Conservation (phyloP, 495 filamentous ascomycete species). For the Aspergillus wentii region DNA sequence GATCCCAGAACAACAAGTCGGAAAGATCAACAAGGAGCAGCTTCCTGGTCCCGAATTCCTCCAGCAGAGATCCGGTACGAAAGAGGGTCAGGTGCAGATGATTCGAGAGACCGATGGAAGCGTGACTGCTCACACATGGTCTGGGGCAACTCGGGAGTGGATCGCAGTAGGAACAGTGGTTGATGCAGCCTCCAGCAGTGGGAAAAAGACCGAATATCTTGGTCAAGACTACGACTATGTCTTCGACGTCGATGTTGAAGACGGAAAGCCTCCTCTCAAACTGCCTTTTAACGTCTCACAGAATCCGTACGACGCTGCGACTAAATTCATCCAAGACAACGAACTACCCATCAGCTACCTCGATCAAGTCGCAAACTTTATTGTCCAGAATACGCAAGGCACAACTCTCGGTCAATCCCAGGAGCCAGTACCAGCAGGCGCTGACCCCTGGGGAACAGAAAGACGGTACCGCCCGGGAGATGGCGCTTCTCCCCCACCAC, state of each 20-base stretch:
- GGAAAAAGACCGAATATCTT: constrained; percentile 64
- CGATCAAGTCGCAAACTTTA: constrained; percentile 93
- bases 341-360: constrained; percentile 86
- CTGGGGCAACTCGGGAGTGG: constrained; percentile 63
- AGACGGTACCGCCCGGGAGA: constrained; percentile 74
- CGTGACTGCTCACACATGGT: constrained; percentile 81
- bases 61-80: constrained; percentile 70
- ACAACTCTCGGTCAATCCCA: constrained; percentile 64
- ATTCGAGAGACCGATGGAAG: constrained; percentile 74
- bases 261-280: constrained; percentile 90
- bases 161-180: constrained; percentile 89
- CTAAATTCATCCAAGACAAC: constrained; percentile 87
- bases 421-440: constrained; percentile 35
- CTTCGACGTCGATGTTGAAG: constrained; percentile 96
- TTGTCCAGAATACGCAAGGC: constrained; percentile 82
- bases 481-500: constrained; percentile 26
- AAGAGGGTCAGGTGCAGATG: constrained; percentile 93
- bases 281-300: constrained; percentile 89
- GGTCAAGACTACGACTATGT: constrained; percentile 96
- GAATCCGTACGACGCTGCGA: constrained; percentile 89
- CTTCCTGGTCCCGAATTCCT: constrained; percentile 84
- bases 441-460: constrained; percentile 76
- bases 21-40: constrained; percentile 82
- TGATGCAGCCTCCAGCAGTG: constrained; percentile 77
- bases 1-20: constrained; percentile 79